A percentile compares a stretch with the other conserved stretches of the same genome.
phyloP scores from a whole-genome alignment of 108 stramenopile genomes.

The Pseudonitzschia delicatissima region DNA sequence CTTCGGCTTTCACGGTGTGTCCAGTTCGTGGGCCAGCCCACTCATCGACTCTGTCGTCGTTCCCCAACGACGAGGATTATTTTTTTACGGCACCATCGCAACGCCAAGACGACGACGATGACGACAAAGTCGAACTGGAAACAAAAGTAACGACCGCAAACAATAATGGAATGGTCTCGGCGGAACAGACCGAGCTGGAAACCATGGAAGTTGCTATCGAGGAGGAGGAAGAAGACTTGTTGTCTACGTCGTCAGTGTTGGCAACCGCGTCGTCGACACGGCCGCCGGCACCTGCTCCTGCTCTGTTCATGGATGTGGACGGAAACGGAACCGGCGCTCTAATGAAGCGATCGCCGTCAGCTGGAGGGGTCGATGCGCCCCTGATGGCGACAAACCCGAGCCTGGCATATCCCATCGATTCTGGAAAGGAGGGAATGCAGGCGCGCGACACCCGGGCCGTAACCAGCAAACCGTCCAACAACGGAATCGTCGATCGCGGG shows the following conservation, averaged over 20 bases:
- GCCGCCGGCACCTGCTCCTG: not conserved
- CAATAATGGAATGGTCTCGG: not conserved
- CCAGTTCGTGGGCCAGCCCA: not conserved
- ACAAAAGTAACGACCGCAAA: not conserved
- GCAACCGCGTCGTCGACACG: not conserved
- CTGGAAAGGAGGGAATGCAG: conserved; percentile 3
- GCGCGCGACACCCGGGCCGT: not conserved
- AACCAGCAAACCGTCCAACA: not conserved
- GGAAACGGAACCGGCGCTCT: conserved; percentile 15
- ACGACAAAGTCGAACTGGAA: not conserved
- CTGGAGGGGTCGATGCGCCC: not conserved
- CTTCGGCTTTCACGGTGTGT: not conserved
- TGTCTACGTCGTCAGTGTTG: not conserved
- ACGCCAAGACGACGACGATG: not conserved
- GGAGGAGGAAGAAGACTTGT: not conserved
- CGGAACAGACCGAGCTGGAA: not conserved
- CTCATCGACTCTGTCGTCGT: not conserved
- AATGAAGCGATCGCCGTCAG: conserved; percentile 1
- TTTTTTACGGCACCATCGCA: conserved; percentile 7
- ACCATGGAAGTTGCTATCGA: not conserved
- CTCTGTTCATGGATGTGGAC: conserved; percentile 3
- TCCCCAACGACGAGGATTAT: not conserved
- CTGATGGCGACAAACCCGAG: conserved; percentile 3
- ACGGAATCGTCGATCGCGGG: not conserved
- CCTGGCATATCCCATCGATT: conserved; percentile 4